A percentile compares a stretch with the other conserved stretches of the same genome.
phyloP scores from a whole-genome alignment of 352 stramenopile genomes.

The Stephanocyclus meneghinianus region DNA sequence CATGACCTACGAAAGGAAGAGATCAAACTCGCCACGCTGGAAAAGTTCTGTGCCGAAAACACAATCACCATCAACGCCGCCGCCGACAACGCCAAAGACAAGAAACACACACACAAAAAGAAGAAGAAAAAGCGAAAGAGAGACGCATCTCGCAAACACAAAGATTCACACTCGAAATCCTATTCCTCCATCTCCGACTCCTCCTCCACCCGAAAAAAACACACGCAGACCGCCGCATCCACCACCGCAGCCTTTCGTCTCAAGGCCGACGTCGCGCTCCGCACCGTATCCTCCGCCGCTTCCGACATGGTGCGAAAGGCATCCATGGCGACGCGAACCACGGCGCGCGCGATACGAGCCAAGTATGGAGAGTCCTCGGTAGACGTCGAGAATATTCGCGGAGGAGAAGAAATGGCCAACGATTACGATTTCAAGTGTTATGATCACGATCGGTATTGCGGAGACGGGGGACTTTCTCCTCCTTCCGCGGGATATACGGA shows the following conservation, averaged over 20 bases:
- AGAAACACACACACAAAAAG: conserved; percentile 15
- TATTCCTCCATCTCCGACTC: background rate
- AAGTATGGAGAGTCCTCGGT: conserved; percentile 3
- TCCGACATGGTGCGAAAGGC: background rate
- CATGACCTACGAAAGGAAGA: conserved; percentile 5
- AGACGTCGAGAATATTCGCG: background rate
- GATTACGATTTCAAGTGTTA: conserved; percentile 7
- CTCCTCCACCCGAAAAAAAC: background rate
- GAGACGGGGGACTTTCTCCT: background rate
- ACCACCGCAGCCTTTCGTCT: conserved; percentile 7
- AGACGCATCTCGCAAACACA: background rate
- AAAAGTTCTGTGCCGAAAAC: conserved; percentile 10
- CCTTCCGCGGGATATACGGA: background rate
- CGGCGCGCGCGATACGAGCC: background rate
- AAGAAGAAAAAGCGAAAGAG: conserved; percentile 4
- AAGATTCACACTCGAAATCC: background rate
- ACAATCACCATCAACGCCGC: background rate
- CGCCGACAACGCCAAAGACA: background rate
- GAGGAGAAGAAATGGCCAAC: background rate
- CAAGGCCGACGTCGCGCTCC: conserved; percentile 1
- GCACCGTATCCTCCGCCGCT: background rate
- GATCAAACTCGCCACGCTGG: conserved; percentile 15
- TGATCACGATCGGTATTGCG: background rate
- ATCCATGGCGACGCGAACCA: background rate
- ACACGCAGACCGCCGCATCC: background rate